phyloP scores from a whole-genome alignment of 768 basidiomycete genomes.

The Auricularia sp. region DNA sequence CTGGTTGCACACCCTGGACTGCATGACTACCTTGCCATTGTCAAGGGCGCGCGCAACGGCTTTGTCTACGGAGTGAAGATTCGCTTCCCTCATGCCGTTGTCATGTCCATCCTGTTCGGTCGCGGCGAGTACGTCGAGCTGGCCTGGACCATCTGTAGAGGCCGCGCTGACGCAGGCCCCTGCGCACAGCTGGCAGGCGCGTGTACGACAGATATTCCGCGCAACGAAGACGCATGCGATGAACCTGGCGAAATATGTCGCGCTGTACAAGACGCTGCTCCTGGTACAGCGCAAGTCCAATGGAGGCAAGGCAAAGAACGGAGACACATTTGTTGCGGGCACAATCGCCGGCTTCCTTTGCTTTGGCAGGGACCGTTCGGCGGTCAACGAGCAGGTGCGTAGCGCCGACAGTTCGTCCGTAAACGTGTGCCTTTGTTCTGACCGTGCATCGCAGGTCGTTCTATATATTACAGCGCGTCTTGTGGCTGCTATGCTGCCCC shows the following conservation, averaged over 20 bases:
- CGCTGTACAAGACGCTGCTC: conserved; percentile 81
- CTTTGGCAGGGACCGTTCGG: conserved; percentile 67
- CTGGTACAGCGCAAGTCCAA: conserved; percentile 75
- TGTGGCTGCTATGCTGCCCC: conserved; percentile 83
- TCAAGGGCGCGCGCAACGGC: conserved; percentile 91
- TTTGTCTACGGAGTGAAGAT: conserved; percentile 87
- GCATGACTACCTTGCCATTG: conserved; percentile 83
- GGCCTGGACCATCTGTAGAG: not conserved
- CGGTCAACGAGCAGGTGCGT: conserved; percentile 85
- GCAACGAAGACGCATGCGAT: conserved; percentile 86
- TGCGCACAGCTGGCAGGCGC: conserved; percentile 54
- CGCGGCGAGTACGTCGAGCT: conserved; percentile 66
- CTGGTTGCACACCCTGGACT: conserved; percentile 47
- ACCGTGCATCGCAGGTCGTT: conserved; percentile 60
- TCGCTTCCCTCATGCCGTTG: conserved; percentile 89
- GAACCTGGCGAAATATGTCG: conserved; percentile 90
- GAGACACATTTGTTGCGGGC: conserved; percentile 89
- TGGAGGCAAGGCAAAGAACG: conserved; percentile 67
- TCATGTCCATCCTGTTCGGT: conserved; percentile 93
- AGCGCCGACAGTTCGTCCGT: not conserved
- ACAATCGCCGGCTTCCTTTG: conserved; percentile 84
- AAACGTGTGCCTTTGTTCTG: not conserved
- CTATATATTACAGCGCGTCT: conserved; percentile 92
- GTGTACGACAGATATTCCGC: conserved; percentile 57
- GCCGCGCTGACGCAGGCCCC: not conserved